Conservation (phyloP, 768 basidiomycete genomes). For the Termitomyces sp. region DNA sequence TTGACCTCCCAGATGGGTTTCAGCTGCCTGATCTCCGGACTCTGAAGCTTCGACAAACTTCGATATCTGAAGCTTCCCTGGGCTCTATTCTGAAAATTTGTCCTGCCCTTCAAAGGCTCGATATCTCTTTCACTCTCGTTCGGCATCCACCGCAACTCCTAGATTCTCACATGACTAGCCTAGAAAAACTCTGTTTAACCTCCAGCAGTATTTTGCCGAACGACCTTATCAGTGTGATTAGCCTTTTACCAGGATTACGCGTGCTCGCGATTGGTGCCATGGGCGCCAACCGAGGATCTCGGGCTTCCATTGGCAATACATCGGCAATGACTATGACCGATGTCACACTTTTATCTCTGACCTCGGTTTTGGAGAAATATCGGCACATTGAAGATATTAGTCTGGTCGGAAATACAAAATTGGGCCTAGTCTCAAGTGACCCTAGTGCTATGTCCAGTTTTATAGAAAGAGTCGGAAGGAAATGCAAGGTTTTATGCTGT, state of each 20-base stretch:
- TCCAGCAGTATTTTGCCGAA: constrained; percentile 40
- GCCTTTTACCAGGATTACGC: constrained; percentile 34
- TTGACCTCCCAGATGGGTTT: constrained; percentile 19
- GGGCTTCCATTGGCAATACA: constrained; percentile 37
- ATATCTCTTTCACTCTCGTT: constrained; percentile 60
- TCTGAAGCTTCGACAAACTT: constrained; percentile 55
- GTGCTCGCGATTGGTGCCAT: constrained; percentile 56
- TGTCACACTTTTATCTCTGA: constrained; percentile 36
- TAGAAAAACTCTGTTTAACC: constrained; percentile 64
- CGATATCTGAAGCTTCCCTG: constrained; percentile 46
- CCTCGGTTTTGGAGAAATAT: constrained; percentile 31
- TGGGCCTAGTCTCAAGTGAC: constrained; percentile 35
- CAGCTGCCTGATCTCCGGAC: constrained; percentile 37
- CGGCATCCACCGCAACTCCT: constrained; percentile 29
- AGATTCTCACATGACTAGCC: constrained; percentile 11
- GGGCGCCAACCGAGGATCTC: constrained; percentile 41
- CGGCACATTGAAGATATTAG: constrained; percentile 45
- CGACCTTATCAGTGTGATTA: constrained; percentile 37
- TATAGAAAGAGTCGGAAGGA: constrained; percentile 48
- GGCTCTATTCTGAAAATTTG: constrained; percentile 35
- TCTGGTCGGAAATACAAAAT: constrained; percentile 59
- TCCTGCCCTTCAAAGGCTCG: constrained; percentile 50
- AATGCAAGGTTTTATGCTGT: constrained; percentile 43
- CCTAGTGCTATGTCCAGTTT: constrained; percentile 38
- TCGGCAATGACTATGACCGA: constrained; percentile 56